A percentile compares a stretch with the other conserved stretches of the same genome.
Evolutionary conservation across 2,329 filamentous ascomycete species (phyloP).

Genomic region (Helotiales sp.): DNA sequence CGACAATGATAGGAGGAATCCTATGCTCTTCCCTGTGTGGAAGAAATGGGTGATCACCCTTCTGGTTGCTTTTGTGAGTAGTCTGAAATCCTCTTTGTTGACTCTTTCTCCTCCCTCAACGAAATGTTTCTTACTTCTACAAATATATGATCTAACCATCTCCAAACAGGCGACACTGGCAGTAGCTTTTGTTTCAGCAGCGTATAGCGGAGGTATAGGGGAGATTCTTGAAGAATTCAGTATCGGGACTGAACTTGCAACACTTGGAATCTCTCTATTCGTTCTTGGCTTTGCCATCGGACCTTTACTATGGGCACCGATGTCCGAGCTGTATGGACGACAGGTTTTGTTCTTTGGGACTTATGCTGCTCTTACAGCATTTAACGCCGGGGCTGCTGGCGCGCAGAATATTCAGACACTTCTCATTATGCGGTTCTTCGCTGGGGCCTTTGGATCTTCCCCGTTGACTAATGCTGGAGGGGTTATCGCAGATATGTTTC

Average conservation of each 20-base stretch:
- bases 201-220: constrained; percentile 41
- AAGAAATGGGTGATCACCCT: constrained; percentile 44
- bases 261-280: constrained; percentile 49
- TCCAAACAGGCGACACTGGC: constrained; percentile 34
- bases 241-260: constrained; percentile 44
- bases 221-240: constrained; percentile 38
- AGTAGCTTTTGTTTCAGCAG: constrained; percentile 26
- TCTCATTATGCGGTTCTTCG: constrained; percentile 67
- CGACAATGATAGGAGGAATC: constrained; percentile 43
- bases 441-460: constrained; percentile 60
- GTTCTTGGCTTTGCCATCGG: constrained; percentile 59
- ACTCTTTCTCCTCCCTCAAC: too few species aligned
- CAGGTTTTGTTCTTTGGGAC: constrained; percentile 51
- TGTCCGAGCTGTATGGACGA: constrained; percentile 66
- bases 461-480: constrained; percentile 63
- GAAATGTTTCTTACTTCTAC: too few species aligned
- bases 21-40: constrained; percentile 35
- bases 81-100: too few species aligned
- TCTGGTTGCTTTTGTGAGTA: constrained; percentile 43
- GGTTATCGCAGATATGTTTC: constrained; percentile 61
- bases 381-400: constrained; percentile 60
- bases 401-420: constrained; percentile 58
- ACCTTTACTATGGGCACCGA: constrained; percentile 55
- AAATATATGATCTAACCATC: not conserved
- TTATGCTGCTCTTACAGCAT: constrained; percentile 52